phyloP scores from a whole-genome alignment of 768 basidiomycete species.

The Leccinum ochraceum region DNA sequence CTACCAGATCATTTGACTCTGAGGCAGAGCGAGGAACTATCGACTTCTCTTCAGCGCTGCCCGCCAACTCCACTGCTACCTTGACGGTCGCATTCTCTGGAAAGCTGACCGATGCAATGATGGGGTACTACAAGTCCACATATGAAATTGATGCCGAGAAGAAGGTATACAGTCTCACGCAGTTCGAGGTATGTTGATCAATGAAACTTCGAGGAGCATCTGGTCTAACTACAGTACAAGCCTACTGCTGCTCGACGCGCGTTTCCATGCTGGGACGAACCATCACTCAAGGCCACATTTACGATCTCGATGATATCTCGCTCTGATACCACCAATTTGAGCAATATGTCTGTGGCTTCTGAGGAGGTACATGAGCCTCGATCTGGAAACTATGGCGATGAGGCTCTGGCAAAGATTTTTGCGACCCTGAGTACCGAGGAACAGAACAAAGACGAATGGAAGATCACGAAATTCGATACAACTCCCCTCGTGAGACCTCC shows the following conservation, averaged over 20 bases:
- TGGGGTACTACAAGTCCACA: slow-evolving; percentile 77
- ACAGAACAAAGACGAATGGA: slow-evolving; percentile 56
- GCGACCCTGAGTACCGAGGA: slow-evolving; percentile 40
- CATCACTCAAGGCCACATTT: slow-evolving; percentile 84
- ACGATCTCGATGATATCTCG: slow-evolving; percentile 78
- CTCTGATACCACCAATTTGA: slow-evolving; percentile 69
- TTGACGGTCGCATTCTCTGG: slow-evolving; percentile 72
- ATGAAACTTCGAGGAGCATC: background rate
- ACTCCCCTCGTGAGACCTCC: slow-evolving; percentile 62
- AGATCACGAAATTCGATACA: slow-evolving; percentile 75
- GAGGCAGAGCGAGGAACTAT: slow-evolving; percentile 66
- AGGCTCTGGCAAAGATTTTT: slow-evolving; percentile 43
- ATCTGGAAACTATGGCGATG: slow-evolving; percentile 29
- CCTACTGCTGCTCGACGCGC: slow-evolving; percentile 82
- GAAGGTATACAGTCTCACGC: slow-evolving; percentile 77
- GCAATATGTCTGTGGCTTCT: slow-evolving; percentile 83
- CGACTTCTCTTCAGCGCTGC: slow-evolving; percentile 56
- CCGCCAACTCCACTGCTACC: slow-evolving; percentile 67
- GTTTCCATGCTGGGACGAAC: slow-evolving; percentile 95
- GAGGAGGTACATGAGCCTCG: slow-evolving; percentile 49
- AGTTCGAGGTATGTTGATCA: slow-evolving; percentile 66
- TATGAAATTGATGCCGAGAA: slow-evolving; percentile 64
- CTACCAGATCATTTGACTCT: slow-evolving; percentile 54
- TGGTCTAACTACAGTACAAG: slow-evolving; percentile 37
- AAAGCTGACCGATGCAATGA: slow-evolving; percentile 69